Evolutionary conservation across 345 rosid species (phyloP).

Genomic region (Turnera subulata): DNA sequence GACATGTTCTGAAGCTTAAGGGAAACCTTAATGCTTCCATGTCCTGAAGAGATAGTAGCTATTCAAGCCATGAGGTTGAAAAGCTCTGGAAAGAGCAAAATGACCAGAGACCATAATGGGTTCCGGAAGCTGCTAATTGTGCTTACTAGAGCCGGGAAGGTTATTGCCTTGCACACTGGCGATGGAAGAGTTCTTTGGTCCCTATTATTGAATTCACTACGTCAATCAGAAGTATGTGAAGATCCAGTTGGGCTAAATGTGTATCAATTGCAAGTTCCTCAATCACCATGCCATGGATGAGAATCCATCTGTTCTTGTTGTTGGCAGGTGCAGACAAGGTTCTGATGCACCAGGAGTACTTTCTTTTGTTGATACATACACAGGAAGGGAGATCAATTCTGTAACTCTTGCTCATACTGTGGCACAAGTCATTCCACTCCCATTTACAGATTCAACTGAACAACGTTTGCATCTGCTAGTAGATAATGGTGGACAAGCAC

Average conservation of each 20-base stretch:
- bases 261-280: slow-evolving; percentile 94
- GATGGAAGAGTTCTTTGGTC: slow-evolving; percentile 96
- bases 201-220: slow-evolving; percentile 53
- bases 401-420: slow-evolving; percentile 61
- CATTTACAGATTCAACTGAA: slow-evolving; percentile 82
- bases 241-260: slow-evolving; percentile 55
- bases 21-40: slow-evolving; percentile 93
- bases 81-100: slow-evolving; percentile 87
- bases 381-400: slow-evolving; percentile 65
- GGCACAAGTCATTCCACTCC: slow-evolving; percentile 77
- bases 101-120: slow-evolving; percentile 98
- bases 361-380: slow-evolving; percentile 83
- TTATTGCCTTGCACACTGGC: slow-evolving; percentile 93
- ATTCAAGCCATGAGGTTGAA: slow-evolving; percentile 82
- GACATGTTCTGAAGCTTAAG: slow-evolving; percentile 86
- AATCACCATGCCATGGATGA: slow-evolving; percentile 95
- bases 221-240: slow-evolving; percentile 55
- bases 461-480: slow-evolving; percentile 84
- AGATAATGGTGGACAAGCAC: slow-evolving; percentile 54
- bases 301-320: slow-evolving; percentile 86
- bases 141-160: slow-evolving; percentile 77
- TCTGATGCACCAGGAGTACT: slow-evolving; percentile 59
- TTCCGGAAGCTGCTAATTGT: slow-evolving; percentile 86
- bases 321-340: slow-evolving; percentile 66
- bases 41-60: slow-evolving; percentile 82